Conservation (phyloP, 2,329 filamentous ascomycete species). For the Alternaria sp. region DNA sequence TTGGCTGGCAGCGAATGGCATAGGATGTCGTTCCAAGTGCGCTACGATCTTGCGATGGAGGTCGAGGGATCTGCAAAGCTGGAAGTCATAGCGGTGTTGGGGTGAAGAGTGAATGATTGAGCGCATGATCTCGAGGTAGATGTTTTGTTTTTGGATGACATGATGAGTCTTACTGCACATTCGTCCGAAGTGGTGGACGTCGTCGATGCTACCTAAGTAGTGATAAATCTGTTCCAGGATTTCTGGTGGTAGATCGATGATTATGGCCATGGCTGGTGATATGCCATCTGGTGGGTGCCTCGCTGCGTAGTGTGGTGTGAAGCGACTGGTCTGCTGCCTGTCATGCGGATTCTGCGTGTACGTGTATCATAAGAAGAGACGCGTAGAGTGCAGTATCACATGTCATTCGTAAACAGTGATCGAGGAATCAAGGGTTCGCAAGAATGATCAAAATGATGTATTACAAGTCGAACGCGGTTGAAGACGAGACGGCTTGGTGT, state of each 20-base stretch:
- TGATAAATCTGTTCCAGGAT: constrained; percentile 29
- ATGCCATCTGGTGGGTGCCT: not conserved
- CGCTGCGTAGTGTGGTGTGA: not conserved
- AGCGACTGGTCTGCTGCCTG: not conserved
- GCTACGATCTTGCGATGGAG: constrained; percentile 31
- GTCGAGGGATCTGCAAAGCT: constrained; percentile 29
- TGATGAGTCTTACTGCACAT: constrained; percentile 22
- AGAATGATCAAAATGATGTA: not conserved
- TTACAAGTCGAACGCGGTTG: not conserved
- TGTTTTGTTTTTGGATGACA: constrained; percentile 18
- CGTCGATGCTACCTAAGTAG: constrained; percentile 36
- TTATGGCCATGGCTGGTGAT: constrained; percentile 14
- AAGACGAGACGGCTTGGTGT: not conserved
- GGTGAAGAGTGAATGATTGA: constrained; percentile 26
- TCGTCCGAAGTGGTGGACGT: constrained; percentile 35
- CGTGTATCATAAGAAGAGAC: not conserved
- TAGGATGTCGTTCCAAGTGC: constrained; percentile 16
- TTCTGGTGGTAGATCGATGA: constrained; percentile 29
- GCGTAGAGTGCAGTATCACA: not conserved
- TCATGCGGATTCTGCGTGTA: not conserved
- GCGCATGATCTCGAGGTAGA: constrained; percentile 39
- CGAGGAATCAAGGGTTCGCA: not conserved
- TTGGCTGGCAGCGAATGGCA: constrained; percentile 12
- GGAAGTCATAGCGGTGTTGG: constrained; percentile 33
- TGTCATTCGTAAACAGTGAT: not conserved